phyloP scores from a whole-genome alignment of 2,329 filamentous ascomycete species.

The Drechslerella stenobrocha region DNA sequence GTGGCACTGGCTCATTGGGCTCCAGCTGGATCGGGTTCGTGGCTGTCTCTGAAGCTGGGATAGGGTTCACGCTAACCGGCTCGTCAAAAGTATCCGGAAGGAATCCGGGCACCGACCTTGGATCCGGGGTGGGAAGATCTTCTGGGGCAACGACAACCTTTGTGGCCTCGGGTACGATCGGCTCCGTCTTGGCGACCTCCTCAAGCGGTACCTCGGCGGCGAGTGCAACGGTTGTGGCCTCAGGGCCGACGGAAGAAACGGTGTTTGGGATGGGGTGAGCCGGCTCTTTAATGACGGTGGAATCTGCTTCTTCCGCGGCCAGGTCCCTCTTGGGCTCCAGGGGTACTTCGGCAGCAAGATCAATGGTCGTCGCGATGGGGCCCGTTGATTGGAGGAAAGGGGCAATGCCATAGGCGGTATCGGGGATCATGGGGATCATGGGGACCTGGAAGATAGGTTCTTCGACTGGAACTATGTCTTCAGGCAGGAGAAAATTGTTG shows the following conservation, averaged over 20 bases:
- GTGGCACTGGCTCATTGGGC: slow-evolving; percentile 78
- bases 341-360: slow-evolving; percentile 69
- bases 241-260: slow-evolving; percentile 70
- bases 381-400: slow-evolving; percentile 54
- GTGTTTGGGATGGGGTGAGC: slow-evolving; percentile 55
- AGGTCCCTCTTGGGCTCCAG: slow-evolving; percentile 61
- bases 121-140: slow-evolving; percentile 47
- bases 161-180: slow-evolving; percentile 64
- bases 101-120: slow-evolving; percentile 65
- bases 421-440: slow-evolving; percentile 53
- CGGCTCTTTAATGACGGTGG: slow-evolving; percentile 18
- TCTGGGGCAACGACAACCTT: slow-evolving; percentile 65
- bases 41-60: slow-evolving; percentile 65
- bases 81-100: slow-evolving; percentile 62
- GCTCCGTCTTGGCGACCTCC: slow-evolving; percentile 55
- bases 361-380: slow-evolving; percentile 71
- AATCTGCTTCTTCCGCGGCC: slow-evolving; percentile 53
- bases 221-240: slow-evolving; percentile 71
- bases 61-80: slow-evolving; percentile 64
- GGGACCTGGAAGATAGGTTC: slow-evolving; percentile 58
- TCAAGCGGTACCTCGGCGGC: slow-evolving; percentile 70
- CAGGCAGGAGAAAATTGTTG: slow-evolving; percentile 85
- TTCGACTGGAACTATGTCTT: slow-evolving; percentile 63
- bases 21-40: slow-evolving; percentile 79
- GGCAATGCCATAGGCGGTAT: slow-evolving; percentile 16